Base-by-base conservation (phyloP, 441 rosid genomes). In the Erodium moschatum region DNA sequence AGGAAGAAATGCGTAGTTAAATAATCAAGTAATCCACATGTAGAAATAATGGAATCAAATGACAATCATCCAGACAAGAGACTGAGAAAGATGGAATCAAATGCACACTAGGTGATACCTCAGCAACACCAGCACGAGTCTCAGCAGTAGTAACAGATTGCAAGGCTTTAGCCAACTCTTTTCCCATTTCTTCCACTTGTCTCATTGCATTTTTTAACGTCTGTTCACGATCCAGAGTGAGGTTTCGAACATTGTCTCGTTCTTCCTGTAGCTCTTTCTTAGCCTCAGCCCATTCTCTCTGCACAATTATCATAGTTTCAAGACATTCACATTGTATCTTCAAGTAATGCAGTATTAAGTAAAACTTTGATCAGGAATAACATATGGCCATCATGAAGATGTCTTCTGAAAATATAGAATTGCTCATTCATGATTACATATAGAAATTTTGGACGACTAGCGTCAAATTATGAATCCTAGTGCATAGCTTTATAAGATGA, bases 201-300 rank as follows among this genome's bases (percentile, higher is more conserved):
- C 73, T 89, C 84, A 85, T 82, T 38, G 93, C 90, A 78, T 78
- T 84, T 81, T 86, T 89, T 77, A 90, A 72, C 20, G 85, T 82
- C 73, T 82, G 87, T 44, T 86, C 97, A 62, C 96, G 89, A 66
- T 85, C 97, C 33, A 81, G 78, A 70, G 78, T 81, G 65, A 88
- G 85, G 69, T 68, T 78, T 74, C 91, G 94, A 33, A 85, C 85
- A 82, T 79, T 84, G 72, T 85, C 88, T 66, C 87, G 82, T 81
- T 86, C 98, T 79, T 85, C 92, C 80, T 90, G 95, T 75, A 92
- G 77, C 75, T 95, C 95, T 69, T 78, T 85, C 85, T 89, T 95
- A 62, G 92, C 96, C 79, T 90, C 93, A 68, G 90, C 96, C 99
- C 97, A 92, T 82, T 95, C 99, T 77, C 85, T 87, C 99, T 95